Evolutionary conservation across 805 yeast genomes (phyloP), one percentile per base, ranked within the genome.

Genomic region (Metschnikowia cerradonensis): DNA sequence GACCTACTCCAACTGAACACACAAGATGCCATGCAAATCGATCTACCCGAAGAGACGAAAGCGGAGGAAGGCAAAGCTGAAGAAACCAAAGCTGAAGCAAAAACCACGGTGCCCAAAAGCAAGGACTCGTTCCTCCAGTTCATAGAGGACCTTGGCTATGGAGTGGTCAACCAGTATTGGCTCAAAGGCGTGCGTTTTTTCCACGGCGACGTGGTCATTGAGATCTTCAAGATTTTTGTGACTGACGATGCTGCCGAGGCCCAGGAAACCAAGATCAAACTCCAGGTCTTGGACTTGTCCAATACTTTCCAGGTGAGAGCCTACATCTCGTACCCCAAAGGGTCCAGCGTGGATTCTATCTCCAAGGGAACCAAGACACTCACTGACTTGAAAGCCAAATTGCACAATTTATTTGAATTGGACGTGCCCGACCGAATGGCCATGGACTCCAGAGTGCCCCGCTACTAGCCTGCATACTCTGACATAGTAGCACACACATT

Each of bases 301-400:
- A 79, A 78, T 26, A 75, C 78, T 5, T 82, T 75, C 58, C 76
- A 84, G 54, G 71, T 89, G 3, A 83, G 82, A 63, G 83, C 85
- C 10, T 84, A 75, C 60, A 81, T 85, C n/a, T 84, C 88, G 58
- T 84, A 88, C 8, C 81, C 82, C 10, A 80, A 80, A 51, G 72
- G 87, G 17, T 86, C 91, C 3, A 96, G 89, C 66, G 76, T 90
- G 40, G 91, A 88, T 31, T 78, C 79, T 45, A 81, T 87, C 7
- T 81, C 81, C 49, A 77, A 77, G 50, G 88, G 90, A 0, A 80
- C 84, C 3, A 80, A 79, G 51, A 83, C 84, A 49, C 69, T 91
- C 55, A 70, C 82, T 43, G 72, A 68, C 42, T 68, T 90, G 37
- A 88, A 88, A 65, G 80, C 73, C 17, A 88, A 84, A 46, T 69